These are phyloP conservation scores for Colletotrichum siamense DNA, from an alignment of 2,329 filamentous ascomycete species.

Conservation along the genomic window DNA sequence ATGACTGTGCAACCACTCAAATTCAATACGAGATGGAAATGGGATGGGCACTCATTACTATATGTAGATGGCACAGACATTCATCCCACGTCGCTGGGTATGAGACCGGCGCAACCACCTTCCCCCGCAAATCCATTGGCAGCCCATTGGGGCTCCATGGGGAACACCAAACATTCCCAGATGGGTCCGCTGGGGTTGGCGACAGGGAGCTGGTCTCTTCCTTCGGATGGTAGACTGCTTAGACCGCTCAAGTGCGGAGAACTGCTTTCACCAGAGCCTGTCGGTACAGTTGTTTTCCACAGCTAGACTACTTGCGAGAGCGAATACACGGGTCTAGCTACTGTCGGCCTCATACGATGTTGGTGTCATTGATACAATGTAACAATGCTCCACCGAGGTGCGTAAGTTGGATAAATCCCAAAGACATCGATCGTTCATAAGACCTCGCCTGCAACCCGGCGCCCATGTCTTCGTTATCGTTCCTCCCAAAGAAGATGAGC, in stretches of 20 bases:
- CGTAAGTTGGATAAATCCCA: not conserved
- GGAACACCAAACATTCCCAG: not conserved
- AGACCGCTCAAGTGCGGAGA: not conserved
- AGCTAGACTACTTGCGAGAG: not conserved
- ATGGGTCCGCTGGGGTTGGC: slow-evolving; percentile 2
- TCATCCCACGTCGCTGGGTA: not conserved
- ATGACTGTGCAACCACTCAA: not conserved
- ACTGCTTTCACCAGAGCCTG: not conserved
- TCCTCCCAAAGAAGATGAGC: not conserved
- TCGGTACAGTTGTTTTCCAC: not conserved
- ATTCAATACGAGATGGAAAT: not conserved
- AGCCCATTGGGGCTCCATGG: not conserved
- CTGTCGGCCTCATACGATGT: not conserved
- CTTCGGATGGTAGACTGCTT: not conserved
- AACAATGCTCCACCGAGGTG: not conserved
- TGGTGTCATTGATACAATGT: not conserved
- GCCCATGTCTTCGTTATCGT: not conserved
- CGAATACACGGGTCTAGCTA: not conserved
- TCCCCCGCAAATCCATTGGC: not conserved
- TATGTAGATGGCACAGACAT: slow-evolving; percentile 6
- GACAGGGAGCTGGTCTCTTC: not conserved
- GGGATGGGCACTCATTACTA: not conserved
- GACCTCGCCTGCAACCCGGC: not conserved
- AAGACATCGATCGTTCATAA: not conserved
- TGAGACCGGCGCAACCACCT: slow-evolving; percentile 5